These are phyloP conservation scores for Coleophoma eucalyptorum DNA, from an alignment of 2,329 filamentous ascomycete genomes.

Conservation along the genomic window DNA sequence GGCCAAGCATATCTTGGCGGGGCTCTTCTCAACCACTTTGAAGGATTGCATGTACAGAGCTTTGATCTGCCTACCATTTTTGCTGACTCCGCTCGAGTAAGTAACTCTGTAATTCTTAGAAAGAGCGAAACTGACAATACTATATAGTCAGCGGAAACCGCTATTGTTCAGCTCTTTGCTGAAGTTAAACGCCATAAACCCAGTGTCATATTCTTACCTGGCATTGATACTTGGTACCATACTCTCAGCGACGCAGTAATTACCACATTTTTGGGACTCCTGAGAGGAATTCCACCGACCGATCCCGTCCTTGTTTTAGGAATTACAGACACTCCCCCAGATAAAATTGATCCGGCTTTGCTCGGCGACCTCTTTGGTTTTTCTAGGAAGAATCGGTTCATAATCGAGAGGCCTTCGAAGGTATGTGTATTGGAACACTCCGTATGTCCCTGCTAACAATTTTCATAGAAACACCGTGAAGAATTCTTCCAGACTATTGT, in stretches of 20 bases:
- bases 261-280: constrained; percentile 77
- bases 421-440: constrained; percentile 34
- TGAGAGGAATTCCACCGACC: constrained; percentile 80
- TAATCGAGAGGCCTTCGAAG: constrained; percentile 62
- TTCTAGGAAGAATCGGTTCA: constrained; percentile 72
- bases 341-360: constrained; percentile 59
- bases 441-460: too few species aligned
- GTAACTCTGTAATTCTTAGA: constrained; percentile 19
- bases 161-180: constrained; percentile 84
- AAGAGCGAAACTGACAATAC: too few species aligned
- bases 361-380: constrained; percentile 81
- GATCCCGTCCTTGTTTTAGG: constrained; percentile 86
- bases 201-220: constrained; percentile 91
- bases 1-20: constrained; percentile 86
- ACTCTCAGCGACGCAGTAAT: constrained; percentile 61
- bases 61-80: constrained; percentile 88
- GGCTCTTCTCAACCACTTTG: constrained; percentile 84
- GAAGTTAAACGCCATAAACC: constrained; percentile 94
- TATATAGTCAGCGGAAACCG: constrained; percentile 57
- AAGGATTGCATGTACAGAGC: constrained; percentile 89
- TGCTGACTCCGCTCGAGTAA: constrained; percentile 73
- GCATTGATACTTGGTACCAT: constrained; percentile 80
- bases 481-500: constrained; percentile 78
- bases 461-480: constrained; percentile 51
- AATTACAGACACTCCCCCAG: constrained; percentile 69